Base-by-base conservation (phyloP, 139 green algal genomes). In the Coelastrella sp. region DNA sequence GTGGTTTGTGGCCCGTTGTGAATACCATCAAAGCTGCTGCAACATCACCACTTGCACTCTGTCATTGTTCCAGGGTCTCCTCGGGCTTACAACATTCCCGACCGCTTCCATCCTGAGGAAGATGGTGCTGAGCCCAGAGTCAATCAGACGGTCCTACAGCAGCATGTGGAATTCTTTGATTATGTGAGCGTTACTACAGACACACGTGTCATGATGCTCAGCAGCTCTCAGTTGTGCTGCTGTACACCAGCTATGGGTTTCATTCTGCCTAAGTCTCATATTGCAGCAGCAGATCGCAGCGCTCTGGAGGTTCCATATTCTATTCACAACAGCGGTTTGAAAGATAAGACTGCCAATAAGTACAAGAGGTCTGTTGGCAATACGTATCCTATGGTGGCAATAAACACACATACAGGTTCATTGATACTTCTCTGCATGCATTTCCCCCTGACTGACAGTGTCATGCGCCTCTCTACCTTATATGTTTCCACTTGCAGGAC, bases 101-200 rank as follows among this genome's bases (percentile, higher is more conserved):
- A 83, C 35, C 57, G 57, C 38, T 57, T 62, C n/a, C 76, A 83
- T 38, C 76, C 57, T 6, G 76, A 83, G 57, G 76, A 83, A 38
- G 76, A 83, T 73, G 76, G 76, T 45, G 76, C 76, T n/a, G 76
- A 73, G 2, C 43, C 76, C 21, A 34, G 76, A 3, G 40, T n/a
- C n/a, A 17, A 62, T 3, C 76, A 74, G 40, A 83, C 76, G 5
- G 76, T 83, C 23, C 76, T 83, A 57, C 76, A 83, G 57, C 76
- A 83, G 38, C 76, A 83, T 43, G 76, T 83, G 11, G 76, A 74
- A 57, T 83, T 73, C 59, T 83, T 83, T 45, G 76, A 83, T 34
- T 83, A 83, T n/a, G 76, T 83, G 27, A 83, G 76, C 53, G 62
- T 2, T 66, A 6, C 13, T 8, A 27, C 62, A 40, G 62, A 17